Evolutionary conservation across 2,329 filamentous ascomycete genomes (phyloP).

Genomic region (Diplocarpon rosae): DNA sequence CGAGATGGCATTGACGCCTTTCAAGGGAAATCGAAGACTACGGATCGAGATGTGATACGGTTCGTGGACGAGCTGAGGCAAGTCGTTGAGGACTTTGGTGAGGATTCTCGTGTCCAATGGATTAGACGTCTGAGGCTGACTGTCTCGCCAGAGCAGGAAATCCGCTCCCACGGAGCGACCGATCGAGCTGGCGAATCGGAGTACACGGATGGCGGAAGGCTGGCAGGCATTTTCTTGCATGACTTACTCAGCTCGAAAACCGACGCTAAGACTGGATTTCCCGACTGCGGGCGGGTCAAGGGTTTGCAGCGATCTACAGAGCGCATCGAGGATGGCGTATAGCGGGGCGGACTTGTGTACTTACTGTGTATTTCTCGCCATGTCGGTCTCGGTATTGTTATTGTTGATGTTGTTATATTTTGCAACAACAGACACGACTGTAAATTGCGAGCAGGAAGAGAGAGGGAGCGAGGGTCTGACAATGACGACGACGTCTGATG

Average conservation of each 20-base stretch:
- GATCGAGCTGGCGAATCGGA: conserved; percentile 10
- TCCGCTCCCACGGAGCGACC: conserved; percentile 14
- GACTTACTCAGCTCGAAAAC: conserved; percentile 23
- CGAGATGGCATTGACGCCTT: conserved; percentile 24
- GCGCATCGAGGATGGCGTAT: neutral
- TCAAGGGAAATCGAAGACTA: conserved; percentile 16
- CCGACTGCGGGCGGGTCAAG: neutral
- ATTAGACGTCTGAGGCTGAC: conserved; percentile 13
- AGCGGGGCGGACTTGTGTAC: no score
- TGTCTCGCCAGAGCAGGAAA: conserved; percentile 14
- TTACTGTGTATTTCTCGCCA: no score
- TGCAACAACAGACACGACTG: no score
- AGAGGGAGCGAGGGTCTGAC: no score
- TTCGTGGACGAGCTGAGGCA: conserved; percentile 20
- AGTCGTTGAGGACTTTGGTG: conserved; percentile 21
- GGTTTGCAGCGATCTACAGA: neutral
- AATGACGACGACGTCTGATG: no score
- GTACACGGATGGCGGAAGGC: conserved; percentile 22
- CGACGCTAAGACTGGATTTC: neutral
- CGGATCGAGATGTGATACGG: conserved; percentile 13
- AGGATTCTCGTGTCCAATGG: conserved; percentile 2
- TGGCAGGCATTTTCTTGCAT: conserved; percentile 24
- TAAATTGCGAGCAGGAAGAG: no score
- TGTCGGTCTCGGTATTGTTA: no score
- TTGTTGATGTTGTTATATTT: no score